A percentile compares a stretch with the other conserved stretches of the same genome.
Evolutionary conservation across 1,139 yeast genomes (phyloP).

Genomic region (Hanseniaspora gamundiae): DNA sequence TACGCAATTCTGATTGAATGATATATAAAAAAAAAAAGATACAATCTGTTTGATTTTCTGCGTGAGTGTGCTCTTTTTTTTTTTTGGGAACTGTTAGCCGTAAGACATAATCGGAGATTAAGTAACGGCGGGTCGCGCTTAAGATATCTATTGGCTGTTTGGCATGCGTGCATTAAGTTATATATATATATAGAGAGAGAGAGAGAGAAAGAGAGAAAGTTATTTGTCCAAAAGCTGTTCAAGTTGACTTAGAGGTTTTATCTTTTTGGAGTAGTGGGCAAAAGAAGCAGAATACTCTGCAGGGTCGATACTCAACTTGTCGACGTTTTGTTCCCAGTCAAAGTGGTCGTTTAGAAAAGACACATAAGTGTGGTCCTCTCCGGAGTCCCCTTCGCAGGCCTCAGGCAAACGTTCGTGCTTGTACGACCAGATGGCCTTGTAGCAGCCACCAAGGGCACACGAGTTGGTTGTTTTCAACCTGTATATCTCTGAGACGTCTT

Average conservation of each 20-base stretch:
- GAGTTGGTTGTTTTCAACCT: slow-evolving; percentile 76
- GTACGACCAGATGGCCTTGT: slow-evolving; percentile 67
- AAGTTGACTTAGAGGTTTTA: slow-evolving; percentile 23
- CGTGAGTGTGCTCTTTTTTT: too few relatives aligned
- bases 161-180: too few relatives aligned
- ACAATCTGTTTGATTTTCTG: too few relatives aligned
- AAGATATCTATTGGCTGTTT: too few relatives aligned
- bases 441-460: slow-evolving; percentile 93
- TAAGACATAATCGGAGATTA: too few relatives aligned
- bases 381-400: background rate
- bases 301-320: slow-evolving; percentile 24
- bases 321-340: slow-evolving; percentile 35
- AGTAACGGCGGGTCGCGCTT: too few relatives aligned
- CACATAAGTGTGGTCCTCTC: slow-evolving; percentile 17
- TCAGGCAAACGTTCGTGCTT: slow-evolving; percentile 7
- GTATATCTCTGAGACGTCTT: slow-evolving; percentile 40
- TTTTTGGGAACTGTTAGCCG: too few relatives aligned
- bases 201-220: background rate
- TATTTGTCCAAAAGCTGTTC: slow-evolving; percentile 15
- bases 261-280: slow-evolving; percentile 21
- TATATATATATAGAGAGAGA: background rate
- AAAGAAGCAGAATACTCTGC: slow-evolving; percentile 22
- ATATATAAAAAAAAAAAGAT: too few relatives aligned
- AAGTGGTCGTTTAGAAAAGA: slow-evolving; percentile 34
- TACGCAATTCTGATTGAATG: too few relatives aligned